A percentile compares a stretch with the other conserved stretches of the same genome.
These are phyloP conservation scores for Ceratocystis destructans DNA, from an alignment of 2,329 filamentous ascomycete species.

Conservation along the genomic window DNA sequence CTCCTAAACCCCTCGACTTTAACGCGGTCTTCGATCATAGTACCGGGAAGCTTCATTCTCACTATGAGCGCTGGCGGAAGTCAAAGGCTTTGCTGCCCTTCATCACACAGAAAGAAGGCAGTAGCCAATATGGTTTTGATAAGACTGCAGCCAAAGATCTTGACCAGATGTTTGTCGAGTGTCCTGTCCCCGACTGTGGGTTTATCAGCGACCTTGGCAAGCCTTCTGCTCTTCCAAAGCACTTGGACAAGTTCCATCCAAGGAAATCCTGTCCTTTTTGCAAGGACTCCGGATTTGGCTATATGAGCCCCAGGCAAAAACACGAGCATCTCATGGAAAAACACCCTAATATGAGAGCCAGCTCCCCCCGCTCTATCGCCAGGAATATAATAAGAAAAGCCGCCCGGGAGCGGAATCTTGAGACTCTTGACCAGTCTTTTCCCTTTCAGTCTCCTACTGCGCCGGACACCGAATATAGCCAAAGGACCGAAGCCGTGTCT, in stretches of 20 bases:
- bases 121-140: not conserved
- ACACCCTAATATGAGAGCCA: not conserved
- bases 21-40: slow-evolving; percentile 5
- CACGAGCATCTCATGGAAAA: slow-evolving; percentile 1
- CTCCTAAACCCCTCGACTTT: not conserved
- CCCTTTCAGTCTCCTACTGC: not conserved
- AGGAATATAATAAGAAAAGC: not conserved
- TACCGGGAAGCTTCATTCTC: slow-evolving; percentile 6
- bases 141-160: not conserved
- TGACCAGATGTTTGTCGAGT: slow-evolving; percentile 5
- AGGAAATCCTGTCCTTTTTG: slow-evolving; percentile 4
- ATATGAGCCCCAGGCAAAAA: slow-evolving; percentile 3
- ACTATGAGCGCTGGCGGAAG: slow-evolving; percentile 10
- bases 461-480: not conserved
- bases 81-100: not conserved
- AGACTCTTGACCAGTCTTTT: not conserved
- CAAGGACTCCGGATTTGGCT: not conserved
- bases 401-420: not conserved
- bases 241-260: slow-evolving; percentile 12
- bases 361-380: not conserved
- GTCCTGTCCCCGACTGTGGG: slow-evolving; percentile 13
- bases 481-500: not conserved
- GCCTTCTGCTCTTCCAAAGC: slow-evolving; percentile 5
- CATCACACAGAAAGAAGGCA: not conserved
- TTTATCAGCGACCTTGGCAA: slow-evolving; percentile 2